phyloP scores from a whole-genome alignment of 2,329 filamentous ascomycete species.

The Fusarium odoratissimum region DNA sequence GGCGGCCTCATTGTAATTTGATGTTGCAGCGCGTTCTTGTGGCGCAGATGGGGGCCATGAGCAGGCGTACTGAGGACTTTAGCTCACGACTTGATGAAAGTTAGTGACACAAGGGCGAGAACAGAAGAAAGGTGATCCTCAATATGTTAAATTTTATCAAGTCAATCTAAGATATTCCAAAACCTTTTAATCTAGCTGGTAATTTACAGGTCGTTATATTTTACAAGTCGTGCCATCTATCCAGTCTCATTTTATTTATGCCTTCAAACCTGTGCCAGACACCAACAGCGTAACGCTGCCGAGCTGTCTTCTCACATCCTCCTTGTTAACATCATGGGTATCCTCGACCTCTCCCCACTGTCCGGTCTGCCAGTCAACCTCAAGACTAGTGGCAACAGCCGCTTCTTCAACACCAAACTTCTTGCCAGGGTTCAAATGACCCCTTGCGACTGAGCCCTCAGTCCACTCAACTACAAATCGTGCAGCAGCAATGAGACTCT shows the following conservation, averaged over 20 bases:
- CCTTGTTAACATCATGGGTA: constrained; percentile 95
- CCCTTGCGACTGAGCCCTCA: constrained; percentile 70
- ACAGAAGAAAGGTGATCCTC: no score
- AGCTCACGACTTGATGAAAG: neutral
- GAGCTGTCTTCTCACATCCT: constrained; percentile 87
- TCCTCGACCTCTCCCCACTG: constrained; percentile 98
- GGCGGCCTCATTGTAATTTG: neutral
- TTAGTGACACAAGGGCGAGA: neutral
- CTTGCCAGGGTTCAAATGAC: constrained; percentile 48
- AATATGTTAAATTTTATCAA: no score
- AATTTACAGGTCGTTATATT: constrained; percentile 28
- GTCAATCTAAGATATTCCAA: neutral
- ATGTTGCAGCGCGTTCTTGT: no score
- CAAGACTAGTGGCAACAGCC: constrained; percentile 79
- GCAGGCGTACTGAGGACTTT: no score
- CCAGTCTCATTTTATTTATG: neutral
- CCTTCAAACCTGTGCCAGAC: constrained; percentile 61
- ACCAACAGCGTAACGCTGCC: constrained; percentile 89
- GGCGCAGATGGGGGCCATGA: rapidly evolving
- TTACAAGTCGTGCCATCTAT: constrained; percentile 21
- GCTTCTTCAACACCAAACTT: constrained; percentile 86
- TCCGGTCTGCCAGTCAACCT: constrained; percentile 89
- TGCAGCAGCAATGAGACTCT: constrained; percentile 83
- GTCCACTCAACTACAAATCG: constrained; percentile 90
- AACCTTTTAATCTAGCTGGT: constrained; percentile 12